Conservation (phyloP, 345 rosid species). For the Aegle marmelos region DNA sequence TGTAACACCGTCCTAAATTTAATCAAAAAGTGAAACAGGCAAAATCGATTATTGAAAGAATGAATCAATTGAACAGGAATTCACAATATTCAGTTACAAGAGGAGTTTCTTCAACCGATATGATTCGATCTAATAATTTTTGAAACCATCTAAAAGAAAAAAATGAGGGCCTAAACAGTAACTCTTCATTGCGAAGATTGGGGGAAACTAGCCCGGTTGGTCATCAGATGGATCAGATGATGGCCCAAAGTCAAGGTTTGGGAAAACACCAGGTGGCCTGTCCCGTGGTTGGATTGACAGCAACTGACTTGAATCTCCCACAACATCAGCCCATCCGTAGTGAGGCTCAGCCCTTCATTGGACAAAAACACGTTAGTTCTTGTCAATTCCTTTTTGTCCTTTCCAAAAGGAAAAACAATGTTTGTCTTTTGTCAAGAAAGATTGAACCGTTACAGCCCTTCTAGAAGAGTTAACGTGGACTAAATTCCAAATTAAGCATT, state of each 20-base stretch:
- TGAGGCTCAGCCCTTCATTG: conserved; percentile 88
- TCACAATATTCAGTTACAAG: conserved; percentile 12
- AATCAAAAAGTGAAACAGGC: not conserved
- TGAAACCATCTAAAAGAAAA: conserved; percentile 19
- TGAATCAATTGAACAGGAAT: conserved; percentile 29
- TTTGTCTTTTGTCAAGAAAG: not conserved
- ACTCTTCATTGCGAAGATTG: conserved; percentile 15
- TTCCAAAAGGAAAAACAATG: too few species aligned
- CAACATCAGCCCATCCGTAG: conserved; percentile 98
- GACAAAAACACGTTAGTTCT: not conserved
- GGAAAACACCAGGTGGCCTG: conserved; percentile 87
- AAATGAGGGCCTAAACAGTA: conserved; percentile 1
- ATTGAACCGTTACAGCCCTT: not conserved
- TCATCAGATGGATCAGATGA: conserved; percentile 49
- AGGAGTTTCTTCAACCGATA: conserved; percentile 14
- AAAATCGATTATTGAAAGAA: conserved; percentile 26
- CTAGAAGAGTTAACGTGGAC: not conserved
- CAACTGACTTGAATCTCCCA: conserved; percentile 82
- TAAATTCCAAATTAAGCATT: not conserved
- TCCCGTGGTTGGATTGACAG: conserved; percentile 75
- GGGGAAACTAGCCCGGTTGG: conserved; percentile 23
- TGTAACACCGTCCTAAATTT: not conserved
- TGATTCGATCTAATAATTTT: conserved; percentile 11
- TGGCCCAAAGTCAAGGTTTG: conserved; percentile 68
- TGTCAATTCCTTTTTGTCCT: too few species aligned